phyloP scores from a whole-genome alignment of 345 rosid genomes.

The Gossypioides kirkii region DNA sequence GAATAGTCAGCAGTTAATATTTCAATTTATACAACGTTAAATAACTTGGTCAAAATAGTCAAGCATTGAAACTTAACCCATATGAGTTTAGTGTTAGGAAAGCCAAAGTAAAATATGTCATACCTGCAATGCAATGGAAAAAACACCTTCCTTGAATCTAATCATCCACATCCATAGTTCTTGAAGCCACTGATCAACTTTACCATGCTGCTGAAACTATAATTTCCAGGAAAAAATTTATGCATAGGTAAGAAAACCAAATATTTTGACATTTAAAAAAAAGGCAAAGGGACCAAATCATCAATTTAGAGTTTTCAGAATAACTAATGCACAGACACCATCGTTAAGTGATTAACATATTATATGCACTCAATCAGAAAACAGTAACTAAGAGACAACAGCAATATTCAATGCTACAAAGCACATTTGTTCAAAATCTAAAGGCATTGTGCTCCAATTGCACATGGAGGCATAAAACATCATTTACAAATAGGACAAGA shows the following conservation, averaged over 20 bases:
- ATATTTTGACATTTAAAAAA: neutral
- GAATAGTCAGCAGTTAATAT: neutral
- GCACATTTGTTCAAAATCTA: neutral
- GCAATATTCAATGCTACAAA: neutral
- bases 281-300: neutral
- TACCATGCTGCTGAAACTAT: slow-evolving; percentile 55
- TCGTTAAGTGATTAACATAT: neutral
- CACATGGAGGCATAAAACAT: neutral
- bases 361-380: neutral
- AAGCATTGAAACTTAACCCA: neutral
- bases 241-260: neutral
- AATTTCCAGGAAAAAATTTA: slow-evolving; percentile 21
- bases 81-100: neutral
- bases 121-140: slow-evolving; percentile 71
- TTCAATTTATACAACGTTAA: neutral
- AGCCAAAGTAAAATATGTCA: neutral
- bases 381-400: neutral
- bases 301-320: neutral
- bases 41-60: neutral
- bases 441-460: neutral
- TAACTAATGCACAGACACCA: neutral
- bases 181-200: slow-evolving; percentile 73
- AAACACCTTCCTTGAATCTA: slow-evolving; percentile 70
- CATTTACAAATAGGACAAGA: neutral
- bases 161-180: slow-evolving; percentile 86